phyloP scores from a whole-genome alignment of 2,329 filamentous ascomycete species.

The Ceratocystis huliohia region DNA sequence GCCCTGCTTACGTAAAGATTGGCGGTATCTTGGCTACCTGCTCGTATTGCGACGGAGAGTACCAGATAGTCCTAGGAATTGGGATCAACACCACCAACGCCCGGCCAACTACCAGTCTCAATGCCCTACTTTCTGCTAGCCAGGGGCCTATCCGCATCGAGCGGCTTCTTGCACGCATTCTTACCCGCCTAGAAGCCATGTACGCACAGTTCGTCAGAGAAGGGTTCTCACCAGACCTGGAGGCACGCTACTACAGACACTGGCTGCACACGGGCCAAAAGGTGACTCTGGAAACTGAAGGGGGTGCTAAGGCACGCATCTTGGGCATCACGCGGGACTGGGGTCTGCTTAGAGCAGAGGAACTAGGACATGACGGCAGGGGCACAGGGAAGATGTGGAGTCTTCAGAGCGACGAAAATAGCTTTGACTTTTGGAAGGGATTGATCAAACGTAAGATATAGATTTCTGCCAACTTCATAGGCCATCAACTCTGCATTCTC shows the following conservation, averaged over 20 bases:
- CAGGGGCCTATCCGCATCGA: constrained; percentile 55
- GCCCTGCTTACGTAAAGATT: constrained; percentile 64
- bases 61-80: constrained; percentile 74
- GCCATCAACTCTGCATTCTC: no score
- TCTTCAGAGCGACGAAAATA: constrained; percentile 92
- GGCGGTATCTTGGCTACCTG: constrained; percentile 88
- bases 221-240: constrained; percentile 63
- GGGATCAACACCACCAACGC: constrained; percentile 78
- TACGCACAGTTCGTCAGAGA: constrained; percentile 61
- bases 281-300: constrained; percentile 67
- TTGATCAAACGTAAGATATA: constrained; percentile 68
- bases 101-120: constrained; percentile 75
- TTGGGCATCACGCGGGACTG: constrained; percentile 85
- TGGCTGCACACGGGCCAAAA: constrained; percentile 75
- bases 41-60: constrained; percentile 60
- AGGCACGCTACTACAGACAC: constrained; percentile 62
- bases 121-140: constrained; percentile 46
- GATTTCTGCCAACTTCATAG: background rate
- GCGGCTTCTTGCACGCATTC: constrained; percentile 65
- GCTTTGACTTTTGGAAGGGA: constrained; percentile 93
- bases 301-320: constrained; percentile 60
- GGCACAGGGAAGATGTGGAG: constrained; percentile 67
- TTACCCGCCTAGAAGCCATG: constrained; percentile 64
- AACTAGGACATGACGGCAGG: constrained; percentile 60
- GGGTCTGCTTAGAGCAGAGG: constrained; percentile 75